Evolutionary conservation across 2,329 filamentous ascomycete species (phyloP).

Genomic region (Talaromyces sp.): DNA sequence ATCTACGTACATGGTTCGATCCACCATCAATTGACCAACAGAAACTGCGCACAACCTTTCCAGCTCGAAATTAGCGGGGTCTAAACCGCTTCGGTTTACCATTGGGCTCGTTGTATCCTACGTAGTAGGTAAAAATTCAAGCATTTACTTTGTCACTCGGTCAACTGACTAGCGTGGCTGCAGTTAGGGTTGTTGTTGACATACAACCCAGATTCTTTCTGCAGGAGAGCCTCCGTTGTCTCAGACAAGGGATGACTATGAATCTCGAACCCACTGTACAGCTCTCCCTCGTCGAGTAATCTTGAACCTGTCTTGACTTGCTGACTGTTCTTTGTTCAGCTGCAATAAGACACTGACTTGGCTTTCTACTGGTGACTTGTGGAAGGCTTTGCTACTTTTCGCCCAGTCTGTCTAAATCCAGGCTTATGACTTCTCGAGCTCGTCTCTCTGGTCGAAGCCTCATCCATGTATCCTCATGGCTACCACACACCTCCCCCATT

Average conservation of each 20-base stretch:
- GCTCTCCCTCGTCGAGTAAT: background rate
- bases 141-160: background rate
- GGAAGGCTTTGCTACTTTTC: background rate
- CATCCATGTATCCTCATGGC: conserved; percentile 11
- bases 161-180: background rate
- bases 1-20: background rate
- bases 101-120: background rate
- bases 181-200: background rate
- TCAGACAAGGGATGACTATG: background rate
- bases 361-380: background rate
- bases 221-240: background rate
- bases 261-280: background rate
- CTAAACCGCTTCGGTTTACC: background rate
- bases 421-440: background rate
- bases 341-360: background rate
- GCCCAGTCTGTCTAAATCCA: background rate
- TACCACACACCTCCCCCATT: conserved; percentile 11
- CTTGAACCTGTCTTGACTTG: background rate
- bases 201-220: background rate
- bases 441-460: background rate
- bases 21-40: background rate
- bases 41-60: background rate
- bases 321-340: background rate
- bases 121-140: too few relatives aligned
- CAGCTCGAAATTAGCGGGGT: background rate